Evolutionary conservation across 176 grass and related monocot species (phyloP), one percentile per base, ranked within the genome.

Genomic region (Olyra latifolia): DNA sequence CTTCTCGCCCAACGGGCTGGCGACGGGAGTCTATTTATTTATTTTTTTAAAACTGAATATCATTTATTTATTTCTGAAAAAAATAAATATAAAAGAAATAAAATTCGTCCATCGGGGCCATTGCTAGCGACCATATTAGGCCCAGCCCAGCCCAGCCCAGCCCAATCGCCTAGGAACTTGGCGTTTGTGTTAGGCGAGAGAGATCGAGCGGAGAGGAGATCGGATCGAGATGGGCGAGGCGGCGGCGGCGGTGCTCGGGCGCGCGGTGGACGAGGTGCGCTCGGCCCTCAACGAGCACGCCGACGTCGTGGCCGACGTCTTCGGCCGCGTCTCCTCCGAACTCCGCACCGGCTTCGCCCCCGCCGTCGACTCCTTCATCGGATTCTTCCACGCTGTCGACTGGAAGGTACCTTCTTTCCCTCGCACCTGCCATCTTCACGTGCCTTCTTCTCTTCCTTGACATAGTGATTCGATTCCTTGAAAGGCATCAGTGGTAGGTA

Each of bases 381-480:
- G 92, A 0, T 98, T 95, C 92, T 95, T 98, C 88, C 95, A 94
- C 78, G 89, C 90, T 77, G 83, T 98, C 57, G 83, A 98, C 81
- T 98, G 95, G 95, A 95, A 94, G 92, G 92, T 98, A 8, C 44
- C 25, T 10, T 69, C 35, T 39, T 41, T 53, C 15, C 0, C 62
- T 19, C 47, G 9, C 10, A 4, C 43, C 3, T 8, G 3, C 38
- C 54, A 44, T 23, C 54, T 1, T 8, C n/a, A 23, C 24, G 10
- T 27, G 10, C 56, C 56, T 24, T 17, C n/a, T 5, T 13, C 44
- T 46, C 47, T 49, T 17, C 7, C 52, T 24, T 20, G n/a, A 24
- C 23, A 9, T 57, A 57, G n/a, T 57, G 54, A 23, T 56, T 56
- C 54, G 20, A 55, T 55, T 55, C 43, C 50, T 35, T 24, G 20